These are phyloP conservation scores for Alternaria longipes DNA, from an alignment of 2,329 filamentous ascomycete genomes.

Conservation along the genomic window DNA sequence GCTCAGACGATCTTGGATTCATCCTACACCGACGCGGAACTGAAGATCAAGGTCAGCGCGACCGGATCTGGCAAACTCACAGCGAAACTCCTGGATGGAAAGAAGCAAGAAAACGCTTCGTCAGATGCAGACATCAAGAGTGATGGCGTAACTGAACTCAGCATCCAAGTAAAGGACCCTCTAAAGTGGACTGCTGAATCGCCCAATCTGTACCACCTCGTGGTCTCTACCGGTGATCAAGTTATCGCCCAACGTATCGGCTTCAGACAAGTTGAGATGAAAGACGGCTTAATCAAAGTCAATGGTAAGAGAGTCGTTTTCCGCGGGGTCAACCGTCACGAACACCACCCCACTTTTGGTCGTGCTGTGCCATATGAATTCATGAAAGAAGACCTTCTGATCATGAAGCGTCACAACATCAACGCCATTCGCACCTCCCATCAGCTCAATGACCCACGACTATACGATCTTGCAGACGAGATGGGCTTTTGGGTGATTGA, in stretches of 20 bases:
- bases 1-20: conserved; percentile 64
- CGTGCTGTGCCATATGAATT: conserved; percentile 71
- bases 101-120: conserved; percentile 34
- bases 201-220: conserved; percentile 67
- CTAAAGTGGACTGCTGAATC: conserved; percentile 75
- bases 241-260: conserved; percentile 65
- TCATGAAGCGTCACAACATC: conserved; percentile 77
- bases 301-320: conserved; percentile 70
- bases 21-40: conserved; percentile 60
- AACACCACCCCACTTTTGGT: conserved; percentile 72
- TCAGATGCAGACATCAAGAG: conserved; percentile 25
- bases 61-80: conserved; percentile 55
- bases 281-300: conserved; percentile 67
- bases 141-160: conserved; percentile 32
- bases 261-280: conserved; percentile 71
- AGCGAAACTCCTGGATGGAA: conserved; percentile 58
- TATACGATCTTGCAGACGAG: conserved; percentile 70
- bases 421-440: conserved; percentile 76
- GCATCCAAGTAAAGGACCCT: conserved; percentile 62
- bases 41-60: conserved; percentile 59
- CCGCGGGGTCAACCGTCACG: conserved; percentile 73
- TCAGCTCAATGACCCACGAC: conserved; percentile 69
- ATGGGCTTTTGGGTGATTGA: conserved; percentile 73
- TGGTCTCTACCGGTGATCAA: conserved; percentile 54
- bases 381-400: conserved; percentile 67